Evolutionary conservation across 495 filamentous ascomycete species (phyloP).

Genomic region (Venustampulla echinocandica): DNA sequence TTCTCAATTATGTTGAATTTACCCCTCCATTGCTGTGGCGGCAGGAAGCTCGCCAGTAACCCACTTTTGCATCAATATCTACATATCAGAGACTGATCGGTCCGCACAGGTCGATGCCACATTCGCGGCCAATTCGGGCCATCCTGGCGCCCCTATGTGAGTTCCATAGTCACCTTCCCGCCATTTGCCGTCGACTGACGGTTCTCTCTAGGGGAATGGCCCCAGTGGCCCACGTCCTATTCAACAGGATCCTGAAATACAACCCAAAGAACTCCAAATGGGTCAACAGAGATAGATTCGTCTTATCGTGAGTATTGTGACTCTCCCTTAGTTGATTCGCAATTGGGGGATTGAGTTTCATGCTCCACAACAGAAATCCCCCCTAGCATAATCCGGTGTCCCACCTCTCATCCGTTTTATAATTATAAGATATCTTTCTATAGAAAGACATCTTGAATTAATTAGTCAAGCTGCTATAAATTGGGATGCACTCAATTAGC

Average conservation of each 20-base stretch:
- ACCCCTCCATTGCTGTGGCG: slow-evolving; percentile 34
- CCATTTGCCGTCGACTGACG: slow-evolving; percentile 22
- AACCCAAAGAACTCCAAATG: slow-evolving; percentile 98
- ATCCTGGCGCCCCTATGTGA: slow-evolving; percentile 92
- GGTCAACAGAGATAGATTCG: slow-evolving; percentile 95
- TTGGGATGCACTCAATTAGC: too few relatives aligned
- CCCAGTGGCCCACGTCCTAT: slow-evolving; percentile 93
- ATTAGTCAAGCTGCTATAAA: too few relatives aligned
- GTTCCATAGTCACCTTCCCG: slow-evolving; percentile 4
- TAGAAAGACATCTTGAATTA: too few relatives aligned
- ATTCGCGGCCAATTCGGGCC: slow-evolving; percentile 89
- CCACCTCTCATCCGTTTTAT: too few relatives aligned
- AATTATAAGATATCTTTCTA: too few relatives aligned
- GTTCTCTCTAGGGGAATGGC: slow-evolving; percentile 53
- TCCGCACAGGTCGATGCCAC: slow-evolving; percentile 85
- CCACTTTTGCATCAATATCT: background rate
- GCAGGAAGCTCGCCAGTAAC: slow-evolving; percentile 4
- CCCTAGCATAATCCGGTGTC: too few relatives aligned
- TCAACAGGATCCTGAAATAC: slow-evolving; percentile 98
- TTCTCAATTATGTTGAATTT: slow-evolving; percentile 5
- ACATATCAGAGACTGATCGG: slow-evolving; percentile 13
- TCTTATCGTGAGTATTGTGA: slow-evolving; percentile 78
- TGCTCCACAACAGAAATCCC: too few relatives aligned
- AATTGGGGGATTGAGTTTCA: too few relatives aligned
- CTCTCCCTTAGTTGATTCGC: too few relatives aligned